Conservation (phyloP, 352 stramenopile species). For the Phytophthora cactorum region DNA sequence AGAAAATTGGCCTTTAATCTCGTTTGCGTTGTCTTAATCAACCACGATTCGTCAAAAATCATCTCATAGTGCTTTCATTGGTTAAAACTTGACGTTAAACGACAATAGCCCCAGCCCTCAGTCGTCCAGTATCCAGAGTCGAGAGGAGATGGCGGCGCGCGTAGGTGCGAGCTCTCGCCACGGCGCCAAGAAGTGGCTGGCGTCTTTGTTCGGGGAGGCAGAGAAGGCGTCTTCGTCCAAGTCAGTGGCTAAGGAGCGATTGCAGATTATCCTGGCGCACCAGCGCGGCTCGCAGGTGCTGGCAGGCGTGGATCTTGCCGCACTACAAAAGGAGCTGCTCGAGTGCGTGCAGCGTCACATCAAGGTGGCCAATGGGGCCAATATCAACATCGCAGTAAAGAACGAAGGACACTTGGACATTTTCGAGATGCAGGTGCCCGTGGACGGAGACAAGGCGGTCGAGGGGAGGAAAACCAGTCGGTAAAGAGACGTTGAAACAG, state of each 20-base stretch:
- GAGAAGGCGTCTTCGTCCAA: conserved; percentile 64
- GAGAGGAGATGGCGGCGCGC: conserved; percentile 51
- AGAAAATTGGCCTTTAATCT: background rate
- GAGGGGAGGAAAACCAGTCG: conserved; percentile 25
- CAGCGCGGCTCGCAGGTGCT: conserved; percentile 87
- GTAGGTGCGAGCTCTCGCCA: conserved; percentile 52
- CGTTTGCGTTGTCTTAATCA: conserved; percentile 14
- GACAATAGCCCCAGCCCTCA: conserved; percentile 2
- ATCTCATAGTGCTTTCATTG: background rate
- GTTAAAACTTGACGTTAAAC: conserved; percentile 9
- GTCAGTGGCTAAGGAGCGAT: conserved; percentile 85
- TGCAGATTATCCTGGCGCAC: conserved; percentile 91
- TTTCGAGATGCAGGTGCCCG: conserved; percentile 92
- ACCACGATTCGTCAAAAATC: conserved; percentile 15
- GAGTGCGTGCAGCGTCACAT: conserved; percentile 90
- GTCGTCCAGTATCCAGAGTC: conserved; percentile 18
- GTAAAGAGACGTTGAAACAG: conserved; percentile 17
- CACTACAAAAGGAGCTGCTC: conserved; percentile 83
- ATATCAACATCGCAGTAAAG: conserved; percentile 92
- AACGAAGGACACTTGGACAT: conserved; percentile 89
- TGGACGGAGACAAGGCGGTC: conserved; percentile 54
- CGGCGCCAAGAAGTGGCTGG: conserved; percentile 82
- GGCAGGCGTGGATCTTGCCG: conserved; percentile 79
- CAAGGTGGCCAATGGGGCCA: conserved; percentile 82
- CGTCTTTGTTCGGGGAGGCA: conserved; percentile 72